Percentiles rank a stretch among this genome's conserved stretches.
Evolutionary conservation across 2,329 filamentous ascomycete genomes (phyloP).

Genomic region (Trichoderma atrobrunneum): DNA sequence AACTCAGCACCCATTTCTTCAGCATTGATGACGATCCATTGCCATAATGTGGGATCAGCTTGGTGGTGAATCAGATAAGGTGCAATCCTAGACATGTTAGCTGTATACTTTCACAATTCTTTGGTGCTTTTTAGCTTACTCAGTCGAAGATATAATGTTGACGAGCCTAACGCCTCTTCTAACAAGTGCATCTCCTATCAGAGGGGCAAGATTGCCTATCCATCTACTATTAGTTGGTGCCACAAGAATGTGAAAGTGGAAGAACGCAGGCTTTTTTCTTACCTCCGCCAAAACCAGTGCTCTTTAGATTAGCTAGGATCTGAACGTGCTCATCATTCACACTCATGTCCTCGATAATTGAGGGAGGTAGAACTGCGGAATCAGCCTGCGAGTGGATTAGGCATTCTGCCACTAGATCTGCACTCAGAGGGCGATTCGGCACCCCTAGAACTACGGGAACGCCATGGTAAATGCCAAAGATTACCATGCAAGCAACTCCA

Average conservation of each 20-base stretch:
- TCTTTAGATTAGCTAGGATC: slow-evolving; percentile 33
- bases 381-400: slow-evolving; percentile 30
- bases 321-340: slow-evolving; percentile 31
- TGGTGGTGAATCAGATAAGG: slow-evolving; percentile 38
- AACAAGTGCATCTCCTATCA: slow-evolving; percentile 39
- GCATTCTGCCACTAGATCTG: slow-evolving; percentile 34
- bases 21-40: slow-evolving; percentile 43
- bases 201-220: slow-evolving; percentile 36
- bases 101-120: neutral
- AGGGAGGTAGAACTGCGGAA: slow-evolving; percentile 35
- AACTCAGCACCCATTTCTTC: slow-evolving; percentile 43
- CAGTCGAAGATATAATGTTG: slow-evolving; percentile 43
- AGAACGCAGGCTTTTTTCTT: slow-evolving; percentile 4
- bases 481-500: slow-evolving; percentile 29
- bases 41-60: slow-evolving; percentile 36
- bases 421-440: slow-evolving; percentile 34
- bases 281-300: slow-evolving; percentile 40
- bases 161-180: slow-evolving; percentile 34
- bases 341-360: slow-evolving; percentile 44
- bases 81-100: slow-evolving; percentile 29
- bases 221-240: neutral
- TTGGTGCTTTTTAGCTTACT: slow-evolving; percentile 32
- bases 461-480: slow-evolving; percentile 31
- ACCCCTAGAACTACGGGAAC: slow-evolving; percentile 30
- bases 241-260: neutral